phyloP scores from a whole-genome alignment of 2,329 filamentous ascomycete genomes.

The Fusarium dimerum region DNA sequence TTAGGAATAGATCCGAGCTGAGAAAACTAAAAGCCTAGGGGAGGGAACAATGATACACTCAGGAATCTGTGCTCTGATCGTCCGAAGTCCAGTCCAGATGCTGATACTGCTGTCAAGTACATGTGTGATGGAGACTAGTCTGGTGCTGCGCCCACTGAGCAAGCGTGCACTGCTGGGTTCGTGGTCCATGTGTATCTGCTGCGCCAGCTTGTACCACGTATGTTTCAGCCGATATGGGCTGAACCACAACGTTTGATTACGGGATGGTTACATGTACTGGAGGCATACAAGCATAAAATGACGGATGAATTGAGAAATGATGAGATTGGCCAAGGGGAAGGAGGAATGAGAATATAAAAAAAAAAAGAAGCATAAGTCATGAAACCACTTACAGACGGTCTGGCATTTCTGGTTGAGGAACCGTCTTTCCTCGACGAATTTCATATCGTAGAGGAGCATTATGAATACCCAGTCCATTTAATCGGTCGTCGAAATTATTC shows the following conservation, averaged over 20 bases:
- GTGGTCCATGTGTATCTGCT: not conserved
- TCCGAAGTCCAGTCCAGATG: not conserved
- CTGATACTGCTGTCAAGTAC: not conserved
- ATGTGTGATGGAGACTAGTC: too few species aligned
- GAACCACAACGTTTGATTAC: not conserved
- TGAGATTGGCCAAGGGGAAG: not conserved
- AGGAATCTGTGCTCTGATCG: not conserved
- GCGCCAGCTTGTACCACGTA: not conserved
- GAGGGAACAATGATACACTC: not conserved
- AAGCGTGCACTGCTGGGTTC: not conserved
- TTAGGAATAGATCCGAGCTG: not conserved
- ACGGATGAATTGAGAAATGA: too few species aligned
- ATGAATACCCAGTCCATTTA: constrained; percentile 32
- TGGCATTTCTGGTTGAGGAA: constrained; percentile 27
- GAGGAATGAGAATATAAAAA: constrained; percentile 1
- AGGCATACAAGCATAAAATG: not conserved
- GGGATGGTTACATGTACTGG: not conserved
- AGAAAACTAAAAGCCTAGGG: not conserved
- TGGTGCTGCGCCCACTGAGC: not conserved
- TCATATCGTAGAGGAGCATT: constrained; percentile 33
- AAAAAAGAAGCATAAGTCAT: constrained; percentile 8
- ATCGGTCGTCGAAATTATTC: constrained; percentile 28
- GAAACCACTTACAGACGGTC: constrained; percentile 34
- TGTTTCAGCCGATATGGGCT: not conserved
- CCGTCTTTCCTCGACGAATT: constrained; percentile 35